Evolutionary conservation across 495 filamentous ascomycete genomes (phyloP), one percentile per base, ranked within the genome.

Genomic region (Baudoinia panamericana): DNA sequence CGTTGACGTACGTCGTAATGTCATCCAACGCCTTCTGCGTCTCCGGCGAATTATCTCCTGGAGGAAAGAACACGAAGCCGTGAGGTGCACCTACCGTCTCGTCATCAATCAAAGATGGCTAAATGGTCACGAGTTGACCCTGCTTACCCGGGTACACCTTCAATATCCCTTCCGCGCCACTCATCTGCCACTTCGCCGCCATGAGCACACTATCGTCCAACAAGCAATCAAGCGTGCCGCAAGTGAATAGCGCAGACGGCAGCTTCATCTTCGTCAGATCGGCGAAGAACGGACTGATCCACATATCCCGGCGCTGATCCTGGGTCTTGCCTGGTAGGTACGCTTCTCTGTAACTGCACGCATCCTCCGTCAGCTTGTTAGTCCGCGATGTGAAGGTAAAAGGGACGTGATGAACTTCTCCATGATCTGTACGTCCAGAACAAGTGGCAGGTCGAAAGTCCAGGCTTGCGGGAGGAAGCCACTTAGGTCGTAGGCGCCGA

Each of bases 151-250:
- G 61, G 53, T 67, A 71, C 5, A 72, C 51, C 52, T 64, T 73
- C 8, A 70, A 42, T 4, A 69, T 46, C 1, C 60, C 56, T 52
- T 72, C 63, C 13, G 59, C 64, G 13, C 72, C 70, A 20, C 59
- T 56, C 51, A 67, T 63, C 53, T 45, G 30, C 68, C 69, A 75
- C 55, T 68, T 69, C 15, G 57, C 51, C 5, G 53, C 54, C 70
- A 77, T 75, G 23, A 70, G 42, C 17, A 75, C 46, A 13, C 62
- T 69, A 51, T 75, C 72, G 54, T 75, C 72, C 5, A 73, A 51
- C 54, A 75, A 39, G 11, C 54, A 58, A 50, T 76, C 73, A 41
- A 66, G 63, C 8, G 68, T 75, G 0, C 70, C 72, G 28, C 61
- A 65, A 0, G 60, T 51, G 47, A 74, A 72, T 6, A 77, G 49